Evolutionary conservation across 768 basidiomycete genomes (phyloP), one percentile per base, ranked within the genome.

Genomic region (Pluteus cervinus): DNA sequence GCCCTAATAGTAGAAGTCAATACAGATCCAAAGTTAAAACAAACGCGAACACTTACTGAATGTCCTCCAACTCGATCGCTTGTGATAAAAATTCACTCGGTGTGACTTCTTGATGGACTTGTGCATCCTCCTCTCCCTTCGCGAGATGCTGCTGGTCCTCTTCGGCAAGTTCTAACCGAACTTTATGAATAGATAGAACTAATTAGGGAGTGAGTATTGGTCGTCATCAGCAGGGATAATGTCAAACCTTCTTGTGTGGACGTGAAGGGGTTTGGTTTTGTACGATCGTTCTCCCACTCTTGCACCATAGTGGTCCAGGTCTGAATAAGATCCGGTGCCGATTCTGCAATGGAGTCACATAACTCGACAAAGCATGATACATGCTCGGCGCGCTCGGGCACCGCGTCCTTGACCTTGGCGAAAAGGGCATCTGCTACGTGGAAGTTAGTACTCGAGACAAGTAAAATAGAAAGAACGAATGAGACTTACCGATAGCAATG

Each of bases 61-160:
- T 44, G 9, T 57, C 56, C 38, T 67, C 60, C 5, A 66, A 20
- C 21, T 64, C 56, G 1, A 65, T 33, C 5, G 55, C 62, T 16
- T 45, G 46, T 0, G 40, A 42, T 25, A 65, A 47, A 11, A 66
- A 44, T 8, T 47, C 32, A 22, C 51, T 52, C 4, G 58, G 53
- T 0, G 51, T 32, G 1, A 51, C 28, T 20, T 48, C 37, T 10
- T 35, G 25, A 28, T 51, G 51, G 6, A 55, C 14, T 20, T 36
- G 8, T 0, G 2, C 22, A 22, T 18, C 28, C 16, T 37, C 24
- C 3, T 34, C 34, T 6, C 26, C 44, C n/a, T n/a, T n/a, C n/a
- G n/a, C n/a, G n/a, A n/a, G 31, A 5, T 5, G 17, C 22, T 33
- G 7, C 5, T 14, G 17, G 10, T 33, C 31, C 12, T 33, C 31